Percentiles rank a stretch among this genome's conserved stretches.
Evolutionary conservation across 78 protist genomes (phyloP).

Genomic region (Anaeramoeba flamelloides): DNA sequence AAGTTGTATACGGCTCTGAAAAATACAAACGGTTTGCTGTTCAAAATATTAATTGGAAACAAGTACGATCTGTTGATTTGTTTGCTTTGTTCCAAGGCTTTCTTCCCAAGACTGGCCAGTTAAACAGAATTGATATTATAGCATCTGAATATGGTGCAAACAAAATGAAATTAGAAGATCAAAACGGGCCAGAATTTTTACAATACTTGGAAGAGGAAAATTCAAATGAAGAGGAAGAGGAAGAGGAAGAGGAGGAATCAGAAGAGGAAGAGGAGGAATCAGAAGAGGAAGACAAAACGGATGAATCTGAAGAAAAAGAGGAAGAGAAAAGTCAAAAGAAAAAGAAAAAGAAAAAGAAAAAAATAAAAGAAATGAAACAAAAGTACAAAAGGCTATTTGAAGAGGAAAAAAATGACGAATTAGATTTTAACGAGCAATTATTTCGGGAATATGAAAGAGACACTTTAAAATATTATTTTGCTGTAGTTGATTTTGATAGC

Average conservation of each 20-base stretch:
- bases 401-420: too few species aligned
- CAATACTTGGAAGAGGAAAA: background rate
- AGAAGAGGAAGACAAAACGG: background rate
- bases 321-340: background rate
- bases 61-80: background rate
- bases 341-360: background rate
- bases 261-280: background rate
- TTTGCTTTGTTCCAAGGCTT: background rate
- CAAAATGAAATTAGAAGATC: background rate
- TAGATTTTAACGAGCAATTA: background rate
- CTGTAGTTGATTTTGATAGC: background rate
- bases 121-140: background rate
- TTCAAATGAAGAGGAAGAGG: background rate
- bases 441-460: background rate
- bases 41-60: background rate
- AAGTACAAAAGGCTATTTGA: background rate
- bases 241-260: background rate
- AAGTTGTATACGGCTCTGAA: background rate
- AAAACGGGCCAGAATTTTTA: background rate
- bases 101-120: background rate
- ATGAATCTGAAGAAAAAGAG: background rate
- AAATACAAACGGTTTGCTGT: background rate
- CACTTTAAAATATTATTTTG: background rate
- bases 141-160: background rate
- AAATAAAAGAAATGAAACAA: background rate